These are phyloP conservation scores for Hemisphaericaspora xylofermentans DNA, from an alignment of 1,139 yeast genomes.

Conservation along the genomic window DNA sequence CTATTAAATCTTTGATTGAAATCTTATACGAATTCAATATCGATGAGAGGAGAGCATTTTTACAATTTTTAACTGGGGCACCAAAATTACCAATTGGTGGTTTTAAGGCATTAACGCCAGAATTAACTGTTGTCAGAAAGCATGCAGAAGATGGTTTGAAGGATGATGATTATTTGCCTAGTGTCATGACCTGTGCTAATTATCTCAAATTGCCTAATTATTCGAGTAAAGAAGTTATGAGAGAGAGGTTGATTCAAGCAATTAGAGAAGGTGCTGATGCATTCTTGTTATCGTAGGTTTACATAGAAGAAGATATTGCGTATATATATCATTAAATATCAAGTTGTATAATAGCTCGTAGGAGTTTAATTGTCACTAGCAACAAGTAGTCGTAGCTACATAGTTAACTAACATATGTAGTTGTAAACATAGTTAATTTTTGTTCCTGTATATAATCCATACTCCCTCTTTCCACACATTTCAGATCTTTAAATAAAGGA, in stretches of 20 bases:
- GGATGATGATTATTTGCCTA: constrained; percentile 87
- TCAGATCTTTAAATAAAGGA: too few relatives aligned
- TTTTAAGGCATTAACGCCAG: constrained; percentile 78
- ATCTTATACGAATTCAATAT: constrained; percentile 55
- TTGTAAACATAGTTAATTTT: too few relatives aligned
- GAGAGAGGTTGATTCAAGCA: constrained; percentile 60
- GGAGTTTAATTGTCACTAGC: too few relatives aligned
- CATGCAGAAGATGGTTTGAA: constrained; percentile 63
- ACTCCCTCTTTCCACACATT: too few relatives aligned
- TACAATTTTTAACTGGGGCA: constrained; percentile 90
- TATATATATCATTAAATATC: background rate
- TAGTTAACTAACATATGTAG: too few relatives aligned
- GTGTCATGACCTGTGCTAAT: constrained; percentile 98
- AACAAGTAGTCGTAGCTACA: too few relatives aligned
- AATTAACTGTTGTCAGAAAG: constrained; percentile 83
- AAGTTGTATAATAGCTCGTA: too few relatives aligned
- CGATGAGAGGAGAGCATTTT: constrained; percentile 64
- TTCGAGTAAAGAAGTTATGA: constrained; percentile 60
- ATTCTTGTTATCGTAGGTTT: constrained; percentile 63
- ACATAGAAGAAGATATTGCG: background rate
- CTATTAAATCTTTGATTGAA: constrained; percentile 58
- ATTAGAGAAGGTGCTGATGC: constrained; percentile 88
- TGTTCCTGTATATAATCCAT: background rate
- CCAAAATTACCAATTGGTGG: constrained; percentile 96
- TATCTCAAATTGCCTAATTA: constrained; percentile 88